A percentile compares a stretch with the other conserved stretches of the same genome.
These are phyloP conservation scores for Mycena chlorophos DNA, from an alignment of 768 basidiomycete species.

Conservation along the genomic window DNA sequence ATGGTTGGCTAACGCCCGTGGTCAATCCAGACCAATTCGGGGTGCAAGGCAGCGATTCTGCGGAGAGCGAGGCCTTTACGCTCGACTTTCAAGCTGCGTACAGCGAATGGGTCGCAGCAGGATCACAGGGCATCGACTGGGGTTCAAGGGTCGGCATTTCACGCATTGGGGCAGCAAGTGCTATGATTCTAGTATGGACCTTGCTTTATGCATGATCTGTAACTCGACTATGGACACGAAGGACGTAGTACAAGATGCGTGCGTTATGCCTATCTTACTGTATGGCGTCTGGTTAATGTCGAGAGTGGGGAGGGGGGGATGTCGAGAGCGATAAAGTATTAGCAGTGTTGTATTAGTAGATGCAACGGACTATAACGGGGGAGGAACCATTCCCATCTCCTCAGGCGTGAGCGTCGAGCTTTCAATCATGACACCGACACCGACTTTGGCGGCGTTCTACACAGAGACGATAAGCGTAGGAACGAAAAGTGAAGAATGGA, in stretches of 20 bases:
- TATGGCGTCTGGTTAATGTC: neutral
- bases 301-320: neutral
- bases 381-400: constrained; percentile 73
- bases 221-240: too few relatives aligned
- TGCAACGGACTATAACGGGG: constrained; percentile 39
- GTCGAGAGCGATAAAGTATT: constrained; percentile 18
- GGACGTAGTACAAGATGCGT: too few relatives aligned
- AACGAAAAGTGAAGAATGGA: constrained; percentile 1
- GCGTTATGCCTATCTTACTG: neutral
- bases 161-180: neutral
- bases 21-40: constrained; percentile 66
- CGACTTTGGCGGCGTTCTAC: constrained; percentile 91
- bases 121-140: constrained; percentile 51
- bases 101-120: constrained; percentile 67
- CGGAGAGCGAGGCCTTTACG: constrained; percentile 82
- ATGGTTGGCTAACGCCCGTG: constrained; percentile 74
- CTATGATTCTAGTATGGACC: neutral
- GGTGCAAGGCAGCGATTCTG: constrained; percentile 50
- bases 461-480: constrained; percentile 6
- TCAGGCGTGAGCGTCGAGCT: constrained; percentile 76
- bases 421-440: constrained; percentile 98
- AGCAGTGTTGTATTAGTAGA: too few relatives aligned
- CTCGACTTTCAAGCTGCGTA: constrained; percentile 74
- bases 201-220: neutral
- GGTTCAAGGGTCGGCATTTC: constrained; percentile 20